These are phyloP conservation scores for Didymella exigua DNA, from an alignment of 2,329 filamentous ascomycete species.

Conservation along the genomic window DNA sequence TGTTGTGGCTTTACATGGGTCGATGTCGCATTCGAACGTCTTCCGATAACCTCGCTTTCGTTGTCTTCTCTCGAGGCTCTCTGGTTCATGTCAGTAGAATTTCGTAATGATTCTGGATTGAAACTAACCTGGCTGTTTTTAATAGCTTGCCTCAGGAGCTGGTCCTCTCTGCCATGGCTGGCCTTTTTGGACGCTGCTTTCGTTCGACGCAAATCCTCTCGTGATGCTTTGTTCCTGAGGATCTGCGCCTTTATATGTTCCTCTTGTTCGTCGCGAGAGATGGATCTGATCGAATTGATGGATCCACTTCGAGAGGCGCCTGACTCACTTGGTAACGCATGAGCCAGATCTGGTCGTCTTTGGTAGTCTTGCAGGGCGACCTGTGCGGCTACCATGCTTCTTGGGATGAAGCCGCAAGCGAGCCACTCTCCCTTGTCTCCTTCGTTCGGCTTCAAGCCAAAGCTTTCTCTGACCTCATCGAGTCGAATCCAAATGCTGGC, in stretches of 20 bases:
- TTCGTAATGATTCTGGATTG: too few species aligned
- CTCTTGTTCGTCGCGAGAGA: not conserved
- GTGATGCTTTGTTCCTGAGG: not conserved
- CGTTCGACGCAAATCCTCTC: not conserved
- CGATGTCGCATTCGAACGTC: not conserved
- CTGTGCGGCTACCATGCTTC: slow-evolving; percentile 1
- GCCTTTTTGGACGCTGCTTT: not conserved
- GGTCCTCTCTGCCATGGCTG: not conserved
- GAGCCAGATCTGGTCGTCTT: not conserved
- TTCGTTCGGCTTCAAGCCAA: not conserved
- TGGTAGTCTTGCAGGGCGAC: not conserved
- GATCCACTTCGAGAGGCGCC: not conserved
- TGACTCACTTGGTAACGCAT: not conserved
- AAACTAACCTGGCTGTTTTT: not conserved
- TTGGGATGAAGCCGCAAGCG: slow-evolving; percentile 10
- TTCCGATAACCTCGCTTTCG: too few species aligned
- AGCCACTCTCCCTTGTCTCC: slow-evolving; percentile 17
- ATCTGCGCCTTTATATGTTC: not conserved
- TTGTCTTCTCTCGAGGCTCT: not conserved
- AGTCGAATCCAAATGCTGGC: slow-evolving; percentile 16
- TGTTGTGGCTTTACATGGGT: not conserved
- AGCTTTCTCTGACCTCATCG: slow-evolving; percentile 7
- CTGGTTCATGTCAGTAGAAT: not conserved
- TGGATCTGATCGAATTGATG: not conserved
- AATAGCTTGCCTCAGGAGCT: not conserved